These are phyloP conservation scores for Santalum album DNA, from an alignment of 164 flowering plant genomes.

Conservation along the genomic window DNA sequence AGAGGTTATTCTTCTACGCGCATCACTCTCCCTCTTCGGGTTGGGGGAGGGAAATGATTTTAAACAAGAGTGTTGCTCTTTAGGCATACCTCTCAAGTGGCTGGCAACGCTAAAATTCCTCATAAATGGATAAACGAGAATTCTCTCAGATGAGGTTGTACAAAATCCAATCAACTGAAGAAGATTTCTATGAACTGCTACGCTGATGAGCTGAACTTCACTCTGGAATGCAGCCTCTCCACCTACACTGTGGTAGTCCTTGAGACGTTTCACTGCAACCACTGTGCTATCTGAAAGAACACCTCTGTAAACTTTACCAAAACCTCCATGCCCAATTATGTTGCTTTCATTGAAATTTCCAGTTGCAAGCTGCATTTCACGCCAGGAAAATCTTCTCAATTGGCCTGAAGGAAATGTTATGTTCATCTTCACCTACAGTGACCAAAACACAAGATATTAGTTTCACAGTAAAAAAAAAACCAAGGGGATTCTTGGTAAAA, in stretches of 20 bases:
- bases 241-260: conserved; percentile 48
- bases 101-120: conserved; percentile 57
- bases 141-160: conserved; percentile 57
- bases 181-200: conserved; percentile 59
- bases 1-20: no score
- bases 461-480: background rate
- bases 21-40: no score
- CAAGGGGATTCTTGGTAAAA: no score
- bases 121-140: conserved; percentile 69
- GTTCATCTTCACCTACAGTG: conserved; percentile 45
- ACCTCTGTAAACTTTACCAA: conserved; percentile 64
- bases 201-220: conserved; percentile 62
- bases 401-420: conserved; percentile 47
- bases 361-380: conserved; percentile 58
- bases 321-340: conserved; percentile 66
- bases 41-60: no score
- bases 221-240: conserved; percentile 66
- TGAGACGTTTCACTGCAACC: conserved; percentile 60
- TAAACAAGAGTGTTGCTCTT: no score
- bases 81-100: conserved; percentile 44
- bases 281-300: conserved; percentile 36
- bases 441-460: conserved; percentile 2
- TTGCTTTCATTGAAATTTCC: conserved; percentile 47
- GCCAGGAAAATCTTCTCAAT: conserved; percentile 53
- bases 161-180: conserved; percentile 54